Evolutionary conservation across 306 rosid species (phyloP).

Genomic region (Lagenaria siceraria): DNA sequence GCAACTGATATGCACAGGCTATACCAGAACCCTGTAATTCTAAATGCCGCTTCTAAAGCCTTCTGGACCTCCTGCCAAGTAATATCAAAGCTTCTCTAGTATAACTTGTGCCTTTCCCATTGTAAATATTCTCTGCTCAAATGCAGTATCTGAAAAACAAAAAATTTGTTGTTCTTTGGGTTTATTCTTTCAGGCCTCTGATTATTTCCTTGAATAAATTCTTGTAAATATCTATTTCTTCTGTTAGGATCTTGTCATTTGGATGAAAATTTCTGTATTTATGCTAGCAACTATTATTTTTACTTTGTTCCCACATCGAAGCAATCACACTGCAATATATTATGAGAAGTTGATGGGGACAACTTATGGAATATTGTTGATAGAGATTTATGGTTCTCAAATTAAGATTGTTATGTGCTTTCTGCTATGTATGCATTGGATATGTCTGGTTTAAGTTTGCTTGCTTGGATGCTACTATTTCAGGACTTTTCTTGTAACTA

Average conservation of each 20-base stretch:
- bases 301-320: background rate
- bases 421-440: background rate
- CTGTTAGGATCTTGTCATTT: background rate
- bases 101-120: background rate
- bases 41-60: constrained; percentile 65
- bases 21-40: constrained; percentile 86
- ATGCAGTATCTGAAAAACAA: background rate
- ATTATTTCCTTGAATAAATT: background rate
- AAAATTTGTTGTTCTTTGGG: background rate
- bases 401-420: background rate
- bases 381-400: background rate
- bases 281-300: background rate
- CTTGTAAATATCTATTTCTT: constrained; percentile 4
- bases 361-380: background rate
- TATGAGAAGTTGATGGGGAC: background rate
- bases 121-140: background rate
- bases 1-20: constrained; percentile 35
- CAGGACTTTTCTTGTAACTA: background rate
- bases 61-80: constrained; percentile 89
- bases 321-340: background rate
- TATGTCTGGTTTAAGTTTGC: background rate
- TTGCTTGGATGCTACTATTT: background rate
- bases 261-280: background rate
- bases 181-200: background rate
- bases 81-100: constrained; percentile 78